These are phyloP conservation scores for Nemania serpens DNA, from an alignment of 2,329 filamentous ascomycete genomes.

Conservation along the genomic window DNA sequence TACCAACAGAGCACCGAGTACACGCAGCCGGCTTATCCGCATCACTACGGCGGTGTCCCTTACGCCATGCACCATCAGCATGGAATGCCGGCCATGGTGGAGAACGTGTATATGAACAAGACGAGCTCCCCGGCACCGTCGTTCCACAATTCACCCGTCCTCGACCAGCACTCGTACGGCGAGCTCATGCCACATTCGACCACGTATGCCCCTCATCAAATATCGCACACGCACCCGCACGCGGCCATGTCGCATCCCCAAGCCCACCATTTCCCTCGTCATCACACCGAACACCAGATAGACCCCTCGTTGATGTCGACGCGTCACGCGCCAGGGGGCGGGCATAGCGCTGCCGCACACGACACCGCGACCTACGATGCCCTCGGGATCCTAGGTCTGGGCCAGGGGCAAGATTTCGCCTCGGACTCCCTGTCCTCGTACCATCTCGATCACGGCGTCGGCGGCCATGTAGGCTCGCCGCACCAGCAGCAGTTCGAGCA, in stretches of 20 bases:
- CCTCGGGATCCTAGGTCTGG: constrained; percentile 30
- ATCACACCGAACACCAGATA: constrained; percentile 22
- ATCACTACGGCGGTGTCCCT: constrained; percentile 17
- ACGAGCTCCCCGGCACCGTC: constrained; percentile 32
- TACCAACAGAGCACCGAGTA: constrained; percentile 44
- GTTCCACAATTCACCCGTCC: constrained; percentile 24
- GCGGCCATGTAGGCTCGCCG: constrained; percentile 19
- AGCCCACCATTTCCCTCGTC: constrained; percentile 2
- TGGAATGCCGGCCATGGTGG: constrained; percentile 14
- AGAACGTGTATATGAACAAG: constrained; percentile 37
- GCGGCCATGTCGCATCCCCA: constrained; percentile 17
- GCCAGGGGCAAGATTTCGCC: constrained; percentile 23
- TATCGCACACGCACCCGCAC: constrained; percentile 18
- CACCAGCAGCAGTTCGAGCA: constrained; percentile 30
- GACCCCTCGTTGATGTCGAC: constrained; percentile 25
- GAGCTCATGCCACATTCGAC: constrained; percentile 29
- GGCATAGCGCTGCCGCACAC: background rate
- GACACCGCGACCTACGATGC: constrained; percentile 27
- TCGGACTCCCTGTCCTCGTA: constrained; percentile 28
- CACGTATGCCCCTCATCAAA: constrained; percentile 13
- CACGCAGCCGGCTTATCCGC: constrained; percentile 26
- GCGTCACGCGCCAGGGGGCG: constrained; percentile 6
- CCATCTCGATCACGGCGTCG: constrained; percentile 24
- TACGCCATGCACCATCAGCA: constrained; percentile 22
- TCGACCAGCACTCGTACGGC: constrained; percentile 39